Conservation (phyloP, 805 yeast genomes). For the Kuraishia molischiana region DNA sequence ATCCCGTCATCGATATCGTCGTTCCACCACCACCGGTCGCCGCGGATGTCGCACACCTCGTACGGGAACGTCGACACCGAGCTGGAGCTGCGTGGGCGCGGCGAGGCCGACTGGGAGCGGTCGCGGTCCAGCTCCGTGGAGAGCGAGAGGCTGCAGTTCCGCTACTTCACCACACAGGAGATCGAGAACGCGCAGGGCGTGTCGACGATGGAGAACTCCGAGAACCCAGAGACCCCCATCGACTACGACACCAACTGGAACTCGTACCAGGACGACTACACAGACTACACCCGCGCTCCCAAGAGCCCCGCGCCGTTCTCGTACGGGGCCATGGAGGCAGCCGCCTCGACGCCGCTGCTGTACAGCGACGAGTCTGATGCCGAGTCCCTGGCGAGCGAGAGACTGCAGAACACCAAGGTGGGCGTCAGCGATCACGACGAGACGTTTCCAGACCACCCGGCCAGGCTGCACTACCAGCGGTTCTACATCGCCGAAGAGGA, state of each 20-base stretch:
- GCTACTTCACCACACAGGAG: constrained; percentile 76
- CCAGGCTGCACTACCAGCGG: constrained; percentile 53
- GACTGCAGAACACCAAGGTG: constrained; percentile 8
- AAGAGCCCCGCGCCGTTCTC: background rate
- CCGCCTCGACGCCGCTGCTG: background rate
- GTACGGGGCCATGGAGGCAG: constrained; percentile 1
- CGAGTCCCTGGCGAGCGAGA: constrained; percentile 1
- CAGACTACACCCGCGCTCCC: constrained; percentile 4
- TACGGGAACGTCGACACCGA: background rate
- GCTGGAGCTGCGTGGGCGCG: background rate
- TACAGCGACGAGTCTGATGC: constrained; percentile 3
- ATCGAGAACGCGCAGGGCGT: constrained; percentile 83
- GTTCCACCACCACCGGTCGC: constrained; percentile 46
- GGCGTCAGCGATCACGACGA: constrained; percentile 28
- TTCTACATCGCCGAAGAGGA: constrained; percentile 95
- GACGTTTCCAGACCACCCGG: constrained; percentile 28
- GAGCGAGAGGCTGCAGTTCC: constrained; percentile 39
- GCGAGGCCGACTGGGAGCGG: background rate
- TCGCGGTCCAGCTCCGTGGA: background rate
- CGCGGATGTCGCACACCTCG: background rate
- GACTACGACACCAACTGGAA: constrained; percentile 77
- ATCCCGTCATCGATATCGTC: constrained; percentile 73
- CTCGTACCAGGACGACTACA: constrained; percentile 37
- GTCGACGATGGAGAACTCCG: constrained; percentile 56
- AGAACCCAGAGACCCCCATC: constrained; percentile 27